Conservation (phyloP, 192 early-diverging fungal genomes). For the Gorgonomyces haynaldii region DNA sequence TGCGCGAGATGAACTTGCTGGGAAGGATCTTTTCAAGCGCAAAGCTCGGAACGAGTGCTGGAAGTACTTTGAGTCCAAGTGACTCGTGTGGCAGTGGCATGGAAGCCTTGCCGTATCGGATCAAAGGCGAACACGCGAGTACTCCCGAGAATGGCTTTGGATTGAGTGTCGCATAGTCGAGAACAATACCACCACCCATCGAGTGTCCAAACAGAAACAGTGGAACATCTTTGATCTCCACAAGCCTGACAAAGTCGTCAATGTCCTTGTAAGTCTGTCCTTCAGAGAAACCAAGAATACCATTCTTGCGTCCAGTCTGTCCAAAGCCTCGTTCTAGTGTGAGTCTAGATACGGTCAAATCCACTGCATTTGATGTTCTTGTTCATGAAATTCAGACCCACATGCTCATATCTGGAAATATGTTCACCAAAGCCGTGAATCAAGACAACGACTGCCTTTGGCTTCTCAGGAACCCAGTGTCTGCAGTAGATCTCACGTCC, state of each 20-base stretch:
- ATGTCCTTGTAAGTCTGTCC: constrained; percentile 33
- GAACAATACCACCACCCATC: constrained; percentile 24
- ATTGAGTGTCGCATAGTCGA: constrained; percentile 5
- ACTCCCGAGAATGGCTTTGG: constrained; percentile 1
- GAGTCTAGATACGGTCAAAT: no score
- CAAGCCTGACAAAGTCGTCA: constrained; percentile 15
- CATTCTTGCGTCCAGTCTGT: constrained; percentile 39
- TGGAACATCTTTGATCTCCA: constrained; percentile 23
- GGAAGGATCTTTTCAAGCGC: no score
- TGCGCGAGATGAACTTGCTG: neutral
- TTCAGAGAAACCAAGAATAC: constrained; percentile 29
- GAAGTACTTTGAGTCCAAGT: constrained; percentile 3
- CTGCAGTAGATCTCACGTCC: constrained; percentile 2
- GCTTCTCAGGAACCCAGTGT: constrained; percentile 3
- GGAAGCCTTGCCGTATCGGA: neutral
- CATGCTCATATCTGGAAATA: constrained; percentile 47
- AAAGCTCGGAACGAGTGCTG: neutral
- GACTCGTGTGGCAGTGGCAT: neutral
- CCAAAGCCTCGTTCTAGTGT: constrained; percentile 64
- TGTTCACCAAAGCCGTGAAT: constrained; percentile 57
- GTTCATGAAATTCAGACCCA: constrained; percentile 42
- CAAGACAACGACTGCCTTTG: constrained; percentile 25
- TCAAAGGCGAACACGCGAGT: constrained; percentile 1
- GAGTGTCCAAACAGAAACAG: constrained; percentile 46
- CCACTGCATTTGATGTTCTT: constrained; percentile 40